Evolutionary conservation across 2,329 filamentous ascomycete genomes (phyloP).

Genomic region (Ceratocystis alfenasii): DNA sequence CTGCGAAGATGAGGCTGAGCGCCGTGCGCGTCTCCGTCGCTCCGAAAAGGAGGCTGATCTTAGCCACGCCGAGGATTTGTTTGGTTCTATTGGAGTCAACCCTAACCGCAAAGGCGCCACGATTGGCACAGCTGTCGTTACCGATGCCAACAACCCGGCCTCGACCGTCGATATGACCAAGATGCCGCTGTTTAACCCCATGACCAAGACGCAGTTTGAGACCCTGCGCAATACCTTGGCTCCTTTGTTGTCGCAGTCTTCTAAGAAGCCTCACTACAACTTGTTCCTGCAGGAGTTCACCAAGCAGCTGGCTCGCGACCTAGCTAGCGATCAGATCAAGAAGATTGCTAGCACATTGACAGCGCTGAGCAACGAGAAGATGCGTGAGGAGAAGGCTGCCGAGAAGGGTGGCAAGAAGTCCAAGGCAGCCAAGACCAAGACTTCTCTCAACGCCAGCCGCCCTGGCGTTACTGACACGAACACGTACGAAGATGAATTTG

Average conservation of each 20-base stretch:
- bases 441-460: constrained; percentile 58
- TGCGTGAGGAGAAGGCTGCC: constrained; percentile 93
- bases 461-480: constrained; percentile 55
- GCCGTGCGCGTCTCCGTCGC: constrained; percentile 60
- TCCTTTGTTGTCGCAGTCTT: constrained; percentile 61
- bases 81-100: constrained; percentile 60
- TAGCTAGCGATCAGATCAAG: constrained; percentile 90
- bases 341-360: constrained; percentile 82
- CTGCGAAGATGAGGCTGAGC: constrained; percentile 58
- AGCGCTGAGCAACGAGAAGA: constrained; percentile 90
- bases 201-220: constrained; percentile 76
- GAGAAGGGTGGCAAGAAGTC: constrained; percentile 94
- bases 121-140: constrained; percentile 51
- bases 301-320: constrained; percentile 75
- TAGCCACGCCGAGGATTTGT: constrained; percentile 80
- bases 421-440: constrained; percentile 94
- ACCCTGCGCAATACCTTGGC: constrained; percentile 65
- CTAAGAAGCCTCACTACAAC: constrained; percentile 81
- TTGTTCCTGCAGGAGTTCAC: constrained; percentile 84
- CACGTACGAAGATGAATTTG: constrained; percentile 59
- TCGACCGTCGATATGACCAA: constrained; percentile 69
- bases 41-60: constrained; percentile 83
- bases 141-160: constrained; percentile 60
- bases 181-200: constrained; percentile 78
- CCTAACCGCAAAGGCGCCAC: constrained; percentile 56